phyloP scores from a whole-genome alignment of 257 asterid species.

The Primulina tabacum region DNA sequence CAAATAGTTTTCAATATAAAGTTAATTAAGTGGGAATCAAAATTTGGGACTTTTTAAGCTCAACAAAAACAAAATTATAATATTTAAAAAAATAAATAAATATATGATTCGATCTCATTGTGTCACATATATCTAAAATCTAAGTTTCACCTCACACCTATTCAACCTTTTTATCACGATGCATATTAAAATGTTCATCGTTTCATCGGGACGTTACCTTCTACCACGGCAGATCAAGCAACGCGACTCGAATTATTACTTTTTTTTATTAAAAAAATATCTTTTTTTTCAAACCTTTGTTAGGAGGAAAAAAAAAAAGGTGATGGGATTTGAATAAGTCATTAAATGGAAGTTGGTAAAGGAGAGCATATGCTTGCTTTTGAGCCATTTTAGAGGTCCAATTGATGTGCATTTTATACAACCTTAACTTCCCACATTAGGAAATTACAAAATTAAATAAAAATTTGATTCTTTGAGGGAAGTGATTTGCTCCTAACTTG shows the following conservation, averaged over 20 bases:
- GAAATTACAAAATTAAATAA: conserved; percentile 9
- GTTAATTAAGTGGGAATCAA: conserved; percentile 4
- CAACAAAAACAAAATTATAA: too few species aligned
- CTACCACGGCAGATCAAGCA: neutral
- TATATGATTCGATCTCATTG: neutral
- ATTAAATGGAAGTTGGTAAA: too few species aligned
- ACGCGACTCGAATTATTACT: neutral
- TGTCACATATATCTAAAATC: neutral
- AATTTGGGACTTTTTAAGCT: neutral
- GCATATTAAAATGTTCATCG: too few species aligned
- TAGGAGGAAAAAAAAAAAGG: too few species aligned
- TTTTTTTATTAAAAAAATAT: too few species aligned
- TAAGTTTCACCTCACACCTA: neutral
- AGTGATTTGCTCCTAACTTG: neutral
- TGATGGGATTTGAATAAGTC: too few species aligned
- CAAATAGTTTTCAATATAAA: conserved; percentile 27
- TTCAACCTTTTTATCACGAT: too few species aligned
- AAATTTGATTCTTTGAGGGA: neutral
- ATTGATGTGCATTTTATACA: conserved; percentile 13
- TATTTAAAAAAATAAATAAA: too few species aligned
- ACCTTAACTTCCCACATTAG: conserved; percentile 41
- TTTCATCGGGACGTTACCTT: too few species aligned
- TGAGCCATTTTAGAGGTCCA: conserved; percentile 16
- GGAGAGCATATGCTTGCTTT: too few species aligned
- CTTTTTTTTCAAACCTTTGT: neutral